These are phyloP conservation scores for Amesomyces nigricolor DNA, from an alignment of 2,329 filamentous ascomycete species.

Conservation along the genomic window DNA sequence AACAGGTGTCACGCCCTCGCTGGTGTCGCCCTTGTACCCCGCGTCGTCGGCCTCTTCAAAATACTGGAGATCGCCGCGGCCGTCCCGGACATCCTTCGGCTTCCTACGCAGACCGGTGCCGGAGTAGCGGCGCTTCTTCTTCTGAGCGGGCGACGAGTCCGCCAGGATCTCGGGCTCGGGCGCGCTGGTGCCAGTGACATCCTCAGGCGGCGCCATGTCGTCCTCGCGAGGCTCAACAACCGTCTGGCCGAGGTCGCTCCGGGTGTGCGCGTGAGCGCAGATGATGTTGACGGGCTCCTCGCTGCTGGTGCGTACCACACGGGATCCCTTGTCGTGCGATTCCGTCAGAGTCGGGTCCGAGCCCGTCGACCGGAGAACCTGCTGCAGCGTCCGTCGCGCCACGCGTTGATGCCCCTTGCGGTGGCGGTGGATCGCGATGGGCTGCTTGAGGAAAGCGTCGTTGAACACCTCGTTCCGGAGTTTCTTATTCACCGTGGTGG, in stretches of 20 bases:
- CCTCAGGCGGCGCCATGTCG: constrained; percentile 40
- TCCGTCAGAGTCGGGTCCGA: constrained; percentile 40
- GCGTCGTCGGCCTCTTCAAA: constrained; percentile 85
- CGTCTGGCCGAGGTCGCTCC: constrained; percentile 26
- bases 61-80: constrained; percentile 76
- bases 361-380: constrained; percentile 40
- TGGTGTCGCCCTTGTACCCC: constrained; percentile 63
- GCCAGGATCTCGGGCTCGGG: constrained; percentile 54
- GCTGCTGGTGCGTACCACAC: neutral
- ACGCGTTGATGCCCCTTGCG: constrained; percentile 52
- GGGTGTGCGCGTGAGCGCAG: constrained; percentile 22
- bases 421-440: constrained; percentile 74
- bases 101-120: constrained; percentile 74
- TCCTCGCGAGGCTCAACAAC: constrained; percentile 26
- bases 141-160: constrained; percentile 39
- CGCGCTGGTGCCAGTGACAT: constrained; percentile 59
- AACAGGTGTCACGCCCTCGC: constrained; percentile 37
- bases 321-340: constrained; percentile 15
- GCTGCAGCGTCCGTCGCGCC: constrained; percentile 51
- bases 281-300: constrained; percentile 11
- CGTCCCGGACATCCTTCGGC: constrained; percentile 64
- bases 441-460: constrained; percentile 81
- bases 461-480: constrained; percentile 87
- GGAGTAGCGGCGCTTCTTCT: constrained; percentile 70
- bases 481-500: constrained; percentile 82